phyloP scores from a whole-genome alignment of 2,329 filamentous ascomycete genomes.

The Clarireedia hainanense region DNA sequence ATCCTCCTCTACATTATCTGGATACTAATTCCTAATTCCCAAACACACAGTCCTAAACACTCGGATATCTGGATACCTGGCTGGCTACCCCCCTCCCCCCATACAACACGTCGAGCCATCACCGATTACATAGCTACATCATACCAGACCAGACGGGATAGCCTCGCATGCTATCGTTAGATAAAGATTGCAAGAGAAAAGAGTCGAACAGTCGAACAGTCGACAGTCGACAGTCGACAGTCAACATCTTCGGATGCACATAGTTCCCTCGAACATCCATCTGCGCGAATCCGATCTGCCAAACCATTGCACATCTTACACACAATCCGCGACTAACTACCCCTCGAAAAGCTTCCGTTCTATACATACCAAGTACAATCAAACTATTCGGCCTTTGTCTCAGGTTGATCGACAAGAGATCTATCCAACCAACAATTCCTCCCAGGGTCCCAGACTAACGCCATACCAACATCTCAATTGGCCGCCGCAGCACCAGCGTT shows the following conservation, averaged over 20 bases:
- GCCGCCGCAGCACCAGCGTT: background rate
- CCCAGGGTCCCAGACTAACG: background rate
- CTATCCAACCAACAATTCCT: background rate
- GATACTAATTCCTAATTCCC: too few relatives aligned
- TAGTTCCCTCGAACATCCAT: background rate
- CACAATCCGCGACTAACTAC: too few relatives aligned
- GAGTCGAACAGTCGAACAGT: too few relatives aligned
- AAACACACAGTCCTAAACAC: too few relatives aligned
- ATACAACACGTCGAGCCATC: background rate
- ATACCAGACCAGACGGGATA: background rate
- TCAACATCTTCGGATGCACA: background rate
- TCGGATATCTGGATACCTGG: too few relatives aligned
- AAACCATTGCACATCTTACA: background rate
- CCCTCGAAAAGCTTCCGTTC: background rate
- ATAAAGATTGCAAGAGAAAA: too few relatives aligned
- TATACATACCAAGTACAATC: background rate
- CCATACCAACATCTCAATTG: background rate
- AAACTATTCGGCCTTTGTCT: background rate
- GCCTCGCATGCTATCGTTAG: too few relatives aligned
- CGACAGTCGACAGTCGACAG: too few relatives aligned
- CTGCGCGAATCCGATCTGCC: background rate
- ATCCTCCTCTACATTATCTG: background rate
- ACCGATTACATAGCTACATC: background rate
- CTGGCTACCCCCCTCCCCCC: background rate
- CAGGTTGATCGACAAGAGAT: background rate